phyloP scores from a whole-genome alignment of 768 basidiomycete genomes.

The Leucosporidium yakuticum region DNA sequence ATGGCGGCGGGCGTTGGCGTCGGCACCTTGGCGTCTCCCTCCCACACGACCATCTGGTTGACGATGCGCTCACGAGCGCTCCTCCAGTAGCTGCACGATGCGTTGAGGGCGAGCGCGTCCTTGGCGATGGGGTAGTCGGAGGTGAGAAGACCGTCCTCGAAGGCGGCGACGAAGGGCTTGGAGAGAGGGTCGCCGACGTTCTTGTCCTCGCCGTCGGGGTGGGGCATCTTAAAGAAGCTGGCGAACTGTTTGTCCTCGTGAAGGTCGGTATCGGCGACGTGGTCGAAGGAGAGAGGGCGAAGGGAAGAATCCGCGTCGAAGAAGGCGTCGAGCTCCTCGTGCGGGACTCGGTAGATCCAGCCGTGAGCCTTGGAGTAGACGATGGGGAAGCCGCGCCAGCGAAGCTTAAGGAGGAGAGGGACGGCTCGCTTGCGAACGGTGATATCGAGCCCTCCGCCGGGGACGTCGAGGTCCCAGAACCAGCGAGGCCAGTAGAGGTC shows the following conservation, averaged over 20 bases:
- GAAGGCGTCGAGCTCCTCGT: conserved; percentile 20
- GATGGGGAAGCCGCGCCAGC: conserved; percentile 81
- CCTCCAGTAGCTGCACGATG: conserved; percentile 96
- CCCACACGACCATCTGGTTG: conserved; percentile 90
- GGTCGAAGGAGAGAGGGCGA: conserved; percentile 56
- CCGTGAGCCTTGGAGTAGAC: conserved; percentile 79
- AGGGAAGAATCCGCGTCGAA: conserved; percentile 47
- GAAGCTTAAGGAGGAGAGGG: conserved; percentile 74
- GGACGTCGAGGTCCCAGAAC: conserved; percentile 72
- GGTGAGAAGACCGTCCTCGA: conserved; percentile 76
- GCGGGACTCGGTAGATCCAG: conserved; percentile 79
- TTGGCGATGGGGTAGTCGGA: conserved; percentile 71
- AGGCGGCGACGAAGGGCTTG: conserved; percentile 81
- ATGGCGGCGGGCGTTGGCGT: conserved; percentile 25
- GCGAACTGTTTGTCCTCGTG: conserved; percentile 48
- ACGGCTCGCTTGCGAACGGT: conserved; percentile 76
- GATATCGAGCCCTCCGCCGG: conserved; percentile 68
- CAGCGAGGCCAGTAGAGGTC: conserved; percentile 75
- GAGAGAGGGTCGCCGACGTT: conserved; percentile 91
- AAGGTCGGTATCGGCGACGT: conserved; percentile 58
- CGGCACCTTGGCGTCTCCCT: conserved; percentile 43
- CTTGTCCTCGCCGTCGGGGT: conserved; percentile 87
- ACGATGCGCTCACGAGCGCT: conserved; percentile 82
- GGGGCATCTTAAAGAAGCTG: conserved; percentile 84
- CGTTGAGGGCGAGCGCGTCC: conserved; percentile 83